Evolutionary conservation across 768 basidiomycete species (phyloP), one percentile per base, ranked within the genome.

Genomic region (Mycena epipterygia): DNA sequence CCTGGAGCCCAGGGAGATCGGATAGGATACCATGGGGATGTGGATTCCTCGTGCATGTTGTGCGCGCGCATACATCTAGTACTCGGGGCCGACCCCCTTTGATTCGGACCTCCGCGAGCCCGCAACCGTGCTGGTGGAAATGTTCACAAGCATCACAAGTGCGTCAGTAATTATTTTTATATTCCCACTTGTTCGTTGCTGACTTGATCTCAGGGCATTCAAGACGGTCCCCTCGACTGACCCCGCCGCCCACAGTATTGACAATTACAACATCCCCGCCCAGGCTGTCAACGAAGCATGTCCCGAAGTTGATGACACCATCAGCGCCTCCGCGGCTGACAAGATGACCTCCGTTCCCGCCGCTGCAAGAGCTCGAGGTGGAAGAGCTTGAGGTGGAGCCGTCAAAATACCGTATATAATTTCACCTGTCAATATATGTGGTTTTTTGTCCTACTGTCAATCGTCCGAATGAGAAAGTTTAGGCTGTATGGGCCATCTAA

Each of bases 221-320:
- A 27, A 62, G 46, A 62, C 6, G 12, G 48, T 62, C 35, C 48
- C 51, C 23, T 25, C 44, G 7, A 49, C 60, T 16, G 46, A 62
- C 60, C 60, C 33, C 16, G 60, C 44, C 4, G 37, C 60, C 48
- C 60, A 62, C 23, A 46, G 60, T 16, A 13, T 62, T 14, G 48
- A 62, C 48, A 27, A 51, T 41, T 62, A 61, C 59, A 61, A 21
- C 44, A 61, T 61, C 42, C 59, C 59, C 30, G 33, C 19, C 35
- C 2, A 58, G 14, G 27, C 39, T 17, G 39, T 41, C n/a, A 23
- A 42, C 27, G 35, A 39, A 19, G 25, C 29, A 9, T 37, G 42
- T 37, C 35, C 37, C 56, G 56, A 39, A 17, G 37, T 58, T 16
- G 56, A 58, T n/a, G 39, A 27, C 39, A 58, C 37, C 25, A 58